phyloP scores from a whole-genome alignment of 495 filamentous ascomycete genomes.

The Penicillium paxilli region DNA sequence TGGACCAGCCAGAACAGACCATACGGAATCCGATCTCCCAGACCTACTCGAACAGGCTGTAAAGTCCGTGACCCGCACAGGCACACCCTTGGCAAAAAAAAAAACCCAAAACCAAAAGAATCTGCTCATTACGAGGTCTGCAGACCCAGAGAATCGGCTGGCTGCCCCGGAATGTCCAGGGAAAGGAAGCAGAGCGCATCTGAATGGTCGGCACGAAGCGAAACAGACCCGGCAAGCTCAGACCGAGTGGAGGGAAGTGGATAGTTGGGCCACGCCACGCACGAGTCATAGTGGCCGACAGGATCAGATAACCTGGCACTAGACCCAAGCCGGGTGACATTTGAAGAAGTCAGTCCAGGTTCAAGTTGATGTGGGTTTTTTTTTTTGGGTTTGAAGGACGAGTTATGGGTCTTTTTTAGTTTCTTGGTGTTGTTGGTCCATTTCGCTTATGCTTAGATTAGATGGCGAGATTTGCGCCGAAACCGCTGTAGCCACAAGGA shows the following conservation, averaged over 20 bases:
- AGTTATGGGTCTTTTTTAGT: background rate
- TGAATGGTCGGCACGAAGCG: slow-evolving; percentile 7
- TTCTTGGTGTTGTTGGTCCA: background rate
- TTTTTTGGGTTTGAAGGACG: too few relatives aligned
- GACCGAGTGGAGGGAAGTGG: slow-evolving; percentile 29
- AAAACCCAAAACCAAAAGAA: too few relatives aligned
- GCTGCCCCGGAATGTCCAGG: background rate
- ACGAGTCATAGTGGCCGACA: slow-evolving; percentile 27
- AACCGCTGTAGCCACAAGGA: background rate
- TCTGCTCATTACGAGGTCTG: background rate
- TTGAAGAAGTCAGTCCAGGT: slow-evolving; percentile 1
- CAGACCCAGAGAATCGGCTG: slow-evolving; percentile 5
- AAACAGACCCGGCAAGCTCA: slow-evolving; percentile 4
- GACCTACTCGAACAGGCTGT: background rate
- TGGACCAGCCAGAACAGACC: too few relatives aligned
- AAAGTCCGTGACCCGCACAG: slow-evolving; percentile 4
- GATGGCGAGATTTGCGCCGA: slow-evolving; percentile 3
- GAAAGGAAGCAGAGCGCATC: background rate
- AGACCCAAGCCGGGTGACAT: slow-evolving; percentile 15
- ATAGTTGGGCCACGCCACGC: slow-evolving; percentile 13
- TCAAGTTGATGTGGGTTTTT: too few relatives aligned
- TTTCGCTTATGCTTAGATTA: background rate
- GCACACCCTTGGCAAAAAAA: slow-evolving; percentile 15
- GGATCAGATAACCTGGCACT: slow-evolving; percentile 31
- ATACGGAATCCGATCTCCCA: too few relatives aligned